Conservation (phyloP, 192 early-diverging fungal genomes). For the Hyaloraphidium curvatum region DNA sequence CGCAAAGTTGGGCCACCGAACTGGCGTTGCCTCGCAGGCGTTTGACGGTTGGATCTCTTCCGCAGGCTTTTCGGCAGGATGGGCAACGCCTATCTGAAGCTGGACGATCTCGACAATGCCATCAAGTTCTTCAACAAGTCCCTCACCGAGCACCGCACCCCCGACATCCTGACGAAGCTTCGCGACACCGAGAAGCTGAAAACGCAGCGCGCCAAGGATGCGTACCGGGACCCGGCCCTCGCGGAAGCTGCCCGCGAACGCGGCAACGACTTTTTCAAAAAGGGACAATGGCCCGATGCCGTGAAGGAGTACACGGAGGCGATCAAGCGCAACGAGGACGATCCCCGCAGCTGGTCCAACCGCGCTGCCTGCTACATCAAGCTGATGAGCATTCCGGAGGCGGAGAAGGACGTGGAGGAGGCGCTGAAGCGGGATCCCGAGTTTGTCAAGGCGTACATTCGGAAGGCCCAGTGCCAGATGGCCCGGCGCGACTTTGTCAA, state of each 20-base stretch:
- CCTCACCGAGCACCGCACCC: constrained; percentile 82
- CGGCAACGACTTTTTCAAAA: constrained; percentile 88
- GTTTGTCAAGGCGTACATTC: constrained; percentile 88
- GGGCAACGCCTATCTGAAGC: constrained; percentile 70
- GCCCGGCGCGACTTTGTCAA: constrained; percentile 76
- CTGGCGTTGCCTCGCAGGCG: background rate
- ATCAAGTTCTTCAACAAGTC: constrained; percentile 88
- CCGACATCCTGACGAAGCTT: constrained; percentile 75
- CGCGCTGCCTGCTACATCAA: constrained; percentile 91
- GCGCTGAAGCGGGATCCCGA: constrained; percentile 66
- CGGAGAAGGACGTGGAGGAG: constrained; percentile 83
- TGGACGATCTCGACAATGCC: constrained; percentile 58
- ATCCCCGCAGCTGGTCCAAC: constrained; percentile 84
- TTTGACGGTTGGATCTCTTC: background rate
- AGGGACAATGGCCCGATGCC: constrained; percentile 63
- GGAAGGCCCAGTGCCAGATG: constrained; percentile 80
- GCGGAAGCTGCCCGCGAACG: constrained; percentile 79
- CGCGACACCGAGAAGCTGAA: constrained; percentile 68
- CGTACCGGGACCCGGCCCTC: constrained; percentile 63
- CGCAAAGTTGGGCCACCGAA: constrained; percentile 30
- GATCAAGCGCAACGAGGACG: constrained; percentile 84
- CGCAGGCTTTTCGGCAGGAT: constrained; percentile 75
- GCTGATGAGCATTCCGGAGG: constrained; percentile 81
- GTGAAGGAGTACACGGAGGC: constrained; percentile 87
- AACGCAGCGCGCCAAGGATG: constrained; percentile 58